A percentile compares a stretch with the other conserved stretches of the same genome.
These are phyloP conservation scores for Wallacemonas sp. DNA, from an alignment of 208 protist species.

Conservation along the genomic window DNA sequence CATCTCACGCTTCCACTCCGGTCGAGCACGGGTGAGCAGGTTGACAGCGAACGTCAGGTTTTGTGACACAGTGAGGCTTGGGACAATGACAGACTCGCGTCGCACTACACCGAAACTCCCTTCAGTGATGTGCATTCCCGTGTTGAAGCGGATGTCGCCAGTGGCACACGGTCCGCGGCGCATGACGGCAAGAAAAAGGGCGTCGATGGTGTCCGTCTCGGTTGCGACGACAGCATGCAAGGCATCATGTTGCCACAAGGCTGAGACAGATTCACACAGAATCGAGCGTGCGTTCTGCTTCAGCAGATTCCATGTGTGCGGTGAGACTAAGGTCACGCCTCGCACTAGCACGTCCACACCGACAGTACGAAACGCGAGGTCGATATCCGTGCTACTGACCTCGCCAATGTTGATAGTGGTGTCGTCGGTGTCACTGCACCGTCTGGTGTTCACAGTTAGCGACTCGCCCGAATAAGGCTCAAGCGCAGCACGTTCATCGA, in stretches of 20 bases:
- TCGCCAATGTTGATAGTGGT: neutral
- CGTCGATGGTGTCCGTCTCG: conserved; percentile 25
- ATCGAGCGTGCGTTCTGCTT: conserved; percentile 15
- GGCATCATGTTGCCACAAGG: conserved; percentile 24
- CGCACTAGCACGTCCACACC: conserved; percentile 37
- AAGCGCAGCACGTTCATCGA: neutral
- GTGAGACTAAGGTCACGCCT: conserved; percentile 31
- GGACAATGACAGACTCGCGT: conserved; percentile 17
- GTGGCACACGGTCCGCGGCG: conserved; percentile 16
- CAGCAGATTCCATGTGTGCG: conserved; percentile 20
- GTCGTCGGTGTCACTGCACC: neutral
- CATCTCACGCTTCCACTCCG: conserved; percentile 28
- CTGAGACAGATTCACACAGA: conserved; percentile 39
- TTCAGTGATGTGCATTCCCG: conserved; percentile 21
- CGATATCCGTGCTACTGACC: neutral
- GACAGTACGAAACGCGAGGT: conserved; percentile 21
- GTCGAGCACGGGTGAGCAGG: conserved; percentile 34
- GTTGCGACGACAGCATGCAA: conserved; percentile 45
- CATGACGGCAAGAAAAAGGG: conserved; percentile 34
- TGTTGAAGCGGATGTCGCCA: conserved; percentile 34
- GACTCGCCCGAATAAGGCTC: neutral
- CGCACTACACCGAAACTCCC: conserved; percentile 26
- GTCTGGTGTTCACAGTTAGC: neutral
- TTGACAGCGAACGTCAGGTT: conserved; percentile 57
- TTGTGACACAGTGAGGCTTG: conserved; percentile 43